Evolutionary conservation across 768 basidiomycete genomes (phyloP).

Genomic region (Xerocomellus amylosporus): DNA sequence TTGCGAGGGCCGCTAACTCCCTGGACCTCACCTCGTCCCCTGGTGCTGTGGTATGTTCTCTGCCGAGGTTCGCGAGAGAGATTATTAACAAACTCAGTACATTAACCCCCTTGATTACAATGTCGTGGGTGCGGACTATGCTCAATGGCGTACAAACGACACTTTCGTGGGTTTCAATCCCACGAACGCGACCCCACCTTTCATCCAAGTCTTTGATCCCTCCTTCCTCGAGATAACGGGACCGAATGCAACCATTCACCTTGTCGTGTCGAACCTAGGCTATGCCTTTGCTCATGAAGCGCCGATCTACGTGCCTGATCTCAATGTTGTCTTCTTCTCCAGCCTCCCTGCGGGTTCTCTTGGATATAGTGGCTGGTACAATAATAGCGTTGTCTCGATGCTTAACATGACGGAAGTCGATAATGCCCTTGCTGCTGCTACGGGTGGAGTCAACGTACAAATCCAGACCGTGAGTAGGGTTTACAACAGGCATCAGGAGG

Average conservation of each 20-base stretch:
- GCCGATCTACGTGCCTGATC: slow-evolving; percentile 61
- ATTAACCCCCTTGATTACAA: slow-evolving; percentile 50
- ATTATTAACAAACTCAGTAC: slow-evolving; percentile 34
- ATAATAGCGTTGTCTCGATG: slow-evolving; percentile 62
- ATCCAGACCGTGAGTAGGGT: slow-evolving; percentile 37
- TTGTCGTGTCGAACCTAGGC: slow-evolving; percentile 57
- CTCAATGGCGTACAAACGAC: slow-evolving; percentile 34
- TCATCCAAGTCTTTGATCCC: slow-evolving; percentile 56
- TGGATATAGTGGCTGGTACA: slow-evolving; percentile 59
- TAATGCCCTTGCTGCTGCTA: slow-evolving; percentile 37
- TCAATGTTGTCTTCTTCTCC: slow-evolving; percentile 71
- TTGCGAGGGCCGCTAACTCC: neutral
- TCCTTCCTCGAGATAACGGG: slow-evolving; percentile 64
- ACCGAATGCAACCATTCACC: slow-evolving; percentile 49
- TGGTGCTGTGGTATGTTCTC: slow-evolving; percentile 20
- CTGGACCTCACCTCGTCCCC: slow-evolving; percentile 10
- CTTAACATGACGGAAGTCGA: slow-evolving; percentile 60
- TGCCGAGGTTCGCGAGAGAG: neutral
- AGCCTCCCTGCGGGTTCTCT: slow-evolving; percentile 66
- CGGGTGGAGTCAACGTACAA: slow-evolving; percentile 45
- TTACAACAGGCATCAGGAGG: neutral
- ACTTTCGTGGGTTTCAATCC: slow-evolving; percentile 55
- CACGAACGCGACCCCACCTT: slow-evolving; percentile 52
- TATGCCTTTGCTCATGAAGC: slow-evolving; percentile 81
- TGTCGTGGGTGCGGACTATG: slow-evolving; percentile 46